A percentile compares a stretch with the other conserved stretches of the same genome.
These are phyloP conservation scores for Calonectria fujianensis DNA, from an alignment of 2,329 filamentous ascomycete species.

Conservation along the genomic window DNA sequence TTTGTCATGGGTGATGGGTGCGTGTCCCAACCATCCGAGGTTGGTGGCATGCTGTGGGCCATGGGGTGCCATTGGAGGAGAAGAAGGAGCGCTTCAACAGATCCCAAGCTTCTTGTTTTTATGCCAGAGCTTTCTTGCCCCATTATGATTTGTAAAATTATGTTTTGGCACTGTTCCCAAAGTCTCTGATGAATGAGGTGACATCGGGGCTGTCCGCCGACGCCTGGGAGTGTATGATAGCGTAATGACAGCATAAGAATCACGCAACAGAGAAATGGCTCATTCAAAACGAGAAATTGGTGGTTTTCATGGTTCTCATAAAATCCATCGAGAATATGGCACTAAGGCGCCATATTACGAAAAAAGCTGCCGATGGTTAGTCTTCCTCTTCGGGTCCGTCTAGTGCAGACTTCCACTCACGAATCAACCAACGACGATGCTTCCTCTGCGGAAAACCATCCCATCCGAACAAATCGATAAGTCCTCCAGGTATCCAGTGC, in stretches of 20 bases:
- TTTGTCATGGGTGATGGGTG: neutral
- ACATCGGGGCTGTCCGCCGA: neutral
- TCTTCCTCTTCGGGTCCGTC: neutral
- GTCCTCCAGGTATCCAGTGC: neutral
- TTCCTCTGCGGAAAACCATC: neutral
- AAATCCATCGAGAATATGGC: neutral
- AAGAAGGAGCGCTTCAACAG: neutral
- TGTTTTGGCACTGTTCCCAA: neutral
- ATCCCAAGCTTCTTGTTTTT: neutral
- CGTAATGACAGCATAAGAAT: neutral
- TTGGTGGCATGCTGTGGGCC: neutral
- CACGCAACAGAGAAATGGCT: neutral
- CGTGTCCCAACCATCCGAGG: neutral
- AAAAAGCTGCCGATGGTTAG: neutral
- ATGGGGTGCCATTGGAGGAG: neutral
- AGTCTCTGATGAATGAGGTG: slow-evolving; percentile 1
- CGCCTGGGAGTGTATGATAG: neutral
- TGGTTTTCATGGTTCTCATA: neutral
- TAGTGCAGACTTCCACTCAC: neutral
- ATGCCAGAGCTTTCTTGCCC: neutral
- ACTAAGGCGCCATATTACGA: neutral
- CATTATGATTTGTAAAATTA: neutral
- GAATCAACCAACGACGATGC: neutral
- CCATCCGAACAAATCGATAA: neutral
- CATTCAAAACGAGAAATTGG: neutral